Evolutionary conservation across 345 rosid genomes (phyloP), one percentile per base, ranked within the genome.

Genomic region (Carallia pectinifolia): DNA sequence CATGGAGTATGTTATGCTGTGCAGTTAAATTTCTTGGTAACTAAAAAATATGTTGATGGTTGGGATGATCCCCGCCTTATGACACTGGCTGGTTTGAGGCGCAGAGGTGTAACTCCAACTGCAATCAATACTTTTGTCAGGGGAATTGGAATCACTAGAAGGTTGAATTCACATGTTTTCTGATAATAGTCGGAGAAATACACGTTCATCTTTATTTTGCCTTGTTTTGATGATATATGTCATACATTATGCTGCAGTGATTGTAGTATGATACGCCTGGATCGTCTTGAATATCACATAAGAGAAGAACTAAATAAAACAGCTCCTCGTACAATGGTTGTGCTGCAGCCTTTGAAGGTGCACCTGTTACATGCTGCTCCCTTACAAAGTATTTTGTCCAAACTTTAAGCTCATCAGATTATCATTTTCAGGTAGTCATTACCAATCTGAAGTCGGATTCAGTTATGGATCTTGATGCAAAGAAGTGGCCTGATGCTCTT

Each of bases 41-140:
- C 90, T 53, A 80, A 89, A 31, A 92, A 88, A 68, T 72, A 84
- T 83, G 96, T 95, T 70, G 99, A 96, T 78, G 95, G 99, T 63
- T 96, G 98, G 99, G 99, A 96, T 86, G 99, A 96, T 77, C 99
- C 97, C 19, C 96, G 97, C 75, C 93, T 96, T 75, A 83, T 96
- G 90, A 96, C 99, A 60, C 84, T 92, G 33, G 93, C 98, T 80
- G 99, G 96, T 76, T 86, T 96, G 80, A 82, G 93, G 64, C 89
- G 95, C 63, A 87, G 98, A 72, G 99, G 99, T 71, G 97, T 90
- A 61, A 89, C 96, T 66, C 69, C 97, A 73, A 85, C 91, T 62
- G 84, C 98, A 6, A 90, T 92, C 44, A 92, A 92, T 85, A 77
- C 95, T 56, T 96, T 96, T 83, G 90, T 89, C 67, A 85, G 93